Evolutionary conservation across 2,329 filamentous ascomycete genomes (phyloP).

Genomic region (Plenodomus tracheiphilus): DNA sequence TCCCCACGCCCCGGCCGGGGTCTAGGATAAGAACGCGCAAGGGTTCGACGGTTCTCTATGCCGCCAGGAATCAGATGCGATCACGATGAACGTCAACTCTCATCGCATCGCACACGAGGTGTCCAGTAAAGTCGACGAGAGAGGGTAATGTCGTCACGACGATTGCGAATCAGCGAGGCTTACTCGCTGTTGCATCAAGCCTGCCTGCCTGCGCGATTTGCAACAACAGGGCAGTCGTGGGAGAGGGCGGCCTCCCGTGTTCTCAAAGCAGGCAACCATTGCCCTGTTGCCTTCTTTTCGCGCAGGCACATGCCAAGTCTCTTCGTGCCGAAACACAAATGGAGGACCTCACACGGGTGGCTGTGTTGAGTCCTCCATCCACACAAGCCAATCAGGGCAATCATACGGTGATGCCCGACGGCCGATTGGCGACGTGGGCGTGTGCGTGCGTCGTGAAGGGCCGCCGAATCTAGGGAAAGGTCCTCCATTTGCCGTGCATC

Average conservation of each 20-base stretch:
- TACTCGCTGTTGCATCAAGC: background rate
- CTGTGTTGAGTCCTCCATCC: conserved; percentile 11
- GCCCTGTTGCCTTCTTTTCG: background rate
- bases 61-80: background rate
- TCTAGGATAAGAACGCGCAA: conserved; percentile 27
- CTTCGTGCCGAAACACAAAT: conserved; percentile 4
- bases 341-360: conserved; percentile 8
- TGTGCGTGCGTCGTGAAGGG: background rate
- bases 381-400: conserved; percentile 3
- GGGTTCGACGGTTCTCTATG: background rate
- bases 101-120: background rate
- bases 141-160: background rate
- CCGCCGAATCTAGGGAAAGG: background rate
- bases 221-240: background rate
- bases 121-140: background rate
- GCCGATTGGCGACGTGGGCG: background rate
- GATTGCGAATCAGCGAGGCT: background rate
- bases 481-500: background rate
- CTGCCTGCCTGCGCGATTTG: background rate
- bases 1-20: conserved; percentile 24
- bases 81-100: background rate
- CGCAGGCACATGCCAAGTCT: conserved; percentile 1
- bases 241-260: background rate
- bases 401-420: background rate
- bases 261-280: background rate